Percentiles rank a stretch among this genome's conserved stretches.
phyloP scores from a whole-genome alignment of 176 grass and related monocot species.

The Cenchrus americanus region DNA sequence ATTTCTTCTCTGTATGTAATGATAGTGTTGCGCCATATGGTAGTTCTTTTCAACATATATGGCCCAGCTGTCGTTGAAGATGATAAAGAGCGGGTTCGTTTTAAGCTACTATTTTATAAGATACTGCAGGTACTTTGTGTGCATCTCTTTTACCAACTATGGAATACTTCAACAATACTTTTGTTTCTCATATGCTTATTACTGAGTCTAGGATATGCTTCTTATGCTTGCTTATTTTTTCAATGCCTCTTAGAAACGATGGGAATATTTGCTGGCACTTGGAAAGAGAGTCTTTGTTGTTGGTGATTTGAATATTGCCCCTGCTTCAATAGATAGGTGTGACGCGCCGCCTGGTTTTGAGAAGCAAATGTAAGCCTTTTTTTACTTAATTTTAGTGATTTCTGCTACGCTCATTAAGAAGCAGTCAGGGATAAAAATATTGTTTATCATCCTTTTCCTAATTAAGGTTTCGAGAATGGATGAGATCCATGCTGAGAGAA shows the following conservation, averaged over 20 bases:
- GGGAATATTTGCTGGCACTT: slow-evolving; percentile 65
- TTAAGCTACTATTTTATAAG: slow-evolving; percentile 93
- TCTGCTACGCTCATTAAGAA: slow-evolving; percentile 11
- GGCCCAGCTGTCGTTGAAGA: slow-evolving; percentile 81
- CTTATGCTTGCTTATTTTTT: slow-evolving; percentile 30
- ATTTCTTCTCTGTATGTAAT: slow-evolving; percentile 30
- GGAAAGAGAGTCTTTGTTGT: slow-evolving; percentile 93
- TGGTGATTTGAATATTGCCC: slow-evolving; percentile 98
- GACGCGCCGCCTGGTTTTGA: slow-evolving; percentile 80
- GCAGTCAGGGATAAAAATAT: background rate
- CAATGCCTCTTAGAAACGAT: slow-evolving; percentile 76
- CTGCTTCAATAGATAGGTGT: slow-evolving; percentile 85
- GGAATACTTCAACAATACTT: background rate
- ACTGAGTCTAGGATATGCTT: slow-evolving; percentile 15
- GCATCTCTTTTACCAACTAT: slow-evolving; percentile 16
- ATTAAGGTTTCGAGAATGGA: slow-evolving; percentile 84
- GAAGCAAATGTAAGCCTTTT: slow-evolving; percentile 82
- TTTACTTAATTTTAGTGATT: background rate
- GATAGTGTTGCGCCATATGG: slow-evolving; percentile 12
- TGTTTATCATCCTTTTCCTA: slow-evolving; percentile 23
- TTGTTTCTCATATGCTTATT: background rate
- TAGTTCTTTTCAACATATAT: slow-evolving; percentile 98
- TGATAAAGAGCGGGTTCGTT: slow-evolving; percentile 71
- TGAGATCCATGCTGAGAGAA: slow-evolving; percentile 84
- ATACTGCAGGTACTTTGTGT: slow-evolving; percentile 73